Evolutionary conservation across 1,284 basidiomycete genomes (phyloP).

Genomic region (Taiwanofungus camphoratus): DNA sequence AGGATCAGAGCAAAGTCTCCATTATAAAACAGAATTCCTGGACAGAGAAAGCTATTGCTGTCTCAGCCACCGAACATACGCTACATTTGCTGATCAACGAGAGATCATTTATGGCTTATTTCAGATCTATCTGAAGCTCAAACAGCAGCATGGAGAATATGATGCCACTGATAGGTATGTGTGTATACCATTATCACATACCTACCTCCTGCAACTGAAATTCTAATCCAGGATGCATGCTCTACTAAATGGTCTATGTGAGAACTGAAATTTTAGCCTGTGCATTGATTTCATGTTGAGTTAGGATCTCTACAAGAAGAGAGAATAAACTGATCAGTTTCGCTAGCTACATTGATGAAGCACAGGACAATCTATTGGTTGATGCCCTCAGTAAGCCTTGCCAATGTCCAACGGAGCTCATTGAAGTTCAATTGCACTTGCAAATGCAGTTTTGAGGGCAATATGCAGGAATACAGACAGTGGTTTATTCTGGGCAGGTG

Average conservation of each 20-base stretch:
- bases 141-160: constrained; percentile 38
- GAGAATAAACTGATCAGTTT: background rate
- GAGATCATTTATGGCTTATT: constrained; percentile 51
- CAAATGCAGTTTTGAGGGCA: constrained; percentile 48
- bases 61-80: constrained; percentile 46
- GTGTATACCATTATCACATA: background rate
- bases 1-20: constrained; percentile 51
- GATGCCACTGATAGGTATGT: constrained; percentile 60
- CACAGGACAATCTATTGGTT: constrained; percentile 65
- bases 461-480: constrained; percentile 53
- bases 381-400: constrained; percentile 58
- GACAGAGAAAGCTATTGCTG: constrained; percentile 38
- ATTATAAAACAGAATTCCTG: constrained; percentile 33
- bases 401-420: too few relatives aligned
- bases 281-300: constrained; percentile 52
- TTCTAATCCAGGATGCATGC: constrained; percentile 42
- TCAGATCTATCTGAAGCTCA: constrained; percentile 44
- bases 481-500: constrained; percentile 74
- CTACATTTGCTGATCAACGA: constrained; percentile 48
- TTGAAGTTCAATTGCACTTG: too few relatives aligned
- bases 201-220: background rate
- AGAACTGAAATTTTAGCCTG: constrained; percentile 33
- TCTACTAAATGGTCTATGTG: constrained; percentile 37
- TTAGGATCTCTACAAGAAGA: too few relatives aligned
- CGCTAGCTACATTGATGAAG: constrained; percentile 65